Base-by-base conservation (phyloP, 2,329 filamentous ascomycete species). In the Triangularia setosa region DNA sequence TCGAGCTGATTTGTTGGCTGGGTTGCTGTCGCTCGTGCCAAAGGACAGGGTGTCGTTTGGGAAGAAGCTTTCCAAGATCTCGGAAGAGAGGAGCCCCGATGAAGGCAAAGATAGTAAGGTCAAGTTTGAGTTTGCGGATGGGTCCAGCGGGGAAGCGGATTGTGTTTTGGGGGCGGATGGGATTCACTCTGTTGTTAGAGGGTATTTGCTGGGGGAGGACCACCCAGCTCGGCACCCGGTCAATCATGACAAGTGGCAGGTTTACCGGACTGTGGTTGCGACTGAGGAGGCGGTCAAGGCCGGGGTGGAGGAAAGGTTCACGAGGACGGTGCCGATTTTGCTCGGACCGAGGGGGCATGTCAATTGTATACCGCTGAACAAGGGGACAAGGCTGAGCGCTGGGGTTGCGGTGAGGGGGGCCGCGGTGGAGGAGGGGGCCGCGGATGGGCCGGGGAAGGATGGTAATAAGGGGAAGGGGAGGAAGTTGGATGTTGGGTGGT, bases 141-240 rank as follows among this genome's bases (percentile, higher is more conserved):
- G 65, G 2, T 60, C 25, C 5, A 25, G 61, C 5, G 67, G 63
- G 18, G 40, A 62, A 7, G 73, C 65, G 6, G 75, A 77, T 63
- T 74, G 73, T 28, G 68, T 78, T n/a, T 66, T 77, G 6, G 74
- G 73, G 1, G 75, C 74, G 8, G 76, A 78, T 58, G 75, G 76
- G 12, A 72, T 78, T 16, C 76, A 76, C 64, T 75, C 73, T 63
- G 24, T 68, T 2, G 72, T 73, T 11, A 70, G 76, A 8, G 55
- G 61, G 11, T 70, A 74, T 61, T 58, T 77, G 5, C 71, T 78
- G 1, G 74, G 75, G 1, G 56, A 64, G 3, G 60, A 69, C 9
- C 73, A 76, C 54, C 72, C 73, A 2, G 73, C 74, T 14, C 68
- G 72, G 3, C 18, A 57, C 7, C 73, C 74, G 3, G 72, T 75